Base-by-base conservation (phyloP, 2,329 filamentous ascomycete species). In the Aspergillus intermedius region DNA sequence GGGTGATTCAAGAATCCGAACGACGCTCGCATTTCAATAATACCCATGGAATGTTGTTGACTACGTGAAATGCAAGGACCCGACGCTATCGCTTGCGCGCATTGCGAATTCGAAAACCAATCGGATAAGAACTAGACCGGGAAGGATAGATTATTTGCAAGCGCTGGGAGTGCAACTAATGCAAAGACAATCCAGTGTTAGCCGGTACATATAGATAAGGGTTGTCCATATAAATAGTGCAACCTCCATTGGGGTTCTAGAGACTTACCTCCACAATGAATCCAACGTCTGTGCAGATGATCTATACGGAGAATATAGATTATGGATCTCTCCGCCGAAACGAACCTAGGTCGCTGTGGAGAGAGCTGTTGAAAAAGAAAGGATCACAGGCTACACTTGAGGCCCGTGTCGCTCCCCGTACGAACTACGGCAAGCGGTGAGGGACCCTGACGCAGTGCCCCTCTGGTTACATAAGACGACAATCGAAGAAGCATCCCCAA, bases 391-490 rank as follows among this genome's bases (percentile, higher is more conserved):
- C 42, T 52, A 46, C 49, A 19, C 8, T 25, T 15, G 5, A 54
- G 49, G 56, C 54, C 4, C 25, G 2, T 43, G 17, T 28, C 4
- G 12, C 8, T 5, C 9, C 19, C 55, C 49, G 54, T 47, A 42
- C 15, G 22, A 5, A 7, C 22, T 59, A 59, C 54, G 56, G 63
- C 40, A 49, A 44, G 49, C 60, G 49, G 51, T 49, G 54, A 35
- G 42, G 23, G 35, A 54, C 54, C 46, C 28, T 49, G 43, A 45
- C 52, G 53, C 56, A 59, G 43, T 49, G 52, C 61, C 62, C 63
- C 63, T 66, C 62, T 49, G 55, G 45, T 51, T 30, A 30, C 25
- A 30, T 30, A 30, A 30, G 49, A 54, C 58, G 59, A 58, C 52
- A 51, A 51, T 59, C 52, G 56, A 40, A 22, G 25, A 19, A 19